phyloP scores from a whole-genome alignment of 495 filamentous ascomycete genomes.

The Extremus antarcticus region DNA sequence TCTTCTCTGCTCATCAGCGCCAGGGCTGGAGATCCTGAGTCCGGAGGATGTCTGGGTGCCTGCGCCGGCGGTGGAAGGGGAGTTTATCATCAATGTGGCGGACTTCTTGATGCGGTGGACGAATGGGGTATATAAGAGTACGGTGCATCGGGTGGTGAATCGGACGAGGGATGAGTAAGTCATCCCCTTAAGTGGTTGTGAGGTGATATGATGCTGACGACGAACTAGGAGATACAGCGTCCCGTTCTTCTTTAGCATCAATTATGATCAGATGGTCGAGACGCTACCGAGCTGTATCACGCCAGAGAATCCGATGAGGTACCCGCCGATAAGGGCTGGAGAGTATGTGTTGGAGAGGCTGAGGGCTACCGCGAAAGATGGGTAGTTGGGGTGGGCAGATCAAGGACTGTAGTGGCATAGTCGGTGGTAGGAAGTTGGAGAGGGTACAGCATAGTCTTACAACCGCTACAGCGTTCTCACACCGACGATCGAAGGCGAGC shows the following conservation, averaged over 20 bases:
- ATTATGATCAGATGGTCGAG: conserved; percentile 25
- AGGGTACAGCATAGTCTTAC: too few species aligned
- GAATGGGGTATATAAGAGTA: conserved; percentile 33
- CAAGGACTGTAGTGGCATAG: background rate
- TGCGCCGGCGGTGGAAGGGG: conserved; percentile 30
- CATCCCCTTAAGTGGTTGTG: background rate
- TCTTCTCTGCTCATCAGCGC: conserved; percentile 31
- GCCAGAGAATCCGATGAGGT: conserved; percentile 15
- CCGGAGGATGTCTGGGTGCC: conserved; percentile 26
- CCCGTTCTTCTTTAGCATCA: conserved; percentile 37
- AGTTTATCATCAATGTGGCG: conserved; percentile 36
- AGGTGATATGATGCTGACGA: background rate
- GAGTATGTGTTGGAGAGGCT: conserved; percentile 24
- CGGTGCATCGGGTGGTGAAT: conserved; percentile 33
- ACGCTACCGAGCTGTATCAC: conserved; percentile 23
- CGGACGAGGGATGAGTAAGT: conserved; percentile 22
- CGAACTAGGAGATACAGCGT: conserved; percentile 24
- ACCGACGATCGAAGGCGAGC: too few species aligned
- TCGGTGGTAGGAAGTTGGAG: too few species aligned
- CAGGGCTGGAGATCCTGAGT: conserved; percentile 37
- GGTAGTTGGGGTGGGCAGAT: background rate
- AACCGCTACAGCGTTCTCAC: too few species aligned
- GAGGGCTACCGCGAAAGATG: conserved; percentile 17
- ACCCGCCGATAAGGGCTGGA: conserved; percentile 23
- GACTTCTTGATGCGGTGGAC: conserved; percentile 37